Conservation (phyloP, 208 protist genomes). For the Acanthamoeba polyphaga region DNA sequence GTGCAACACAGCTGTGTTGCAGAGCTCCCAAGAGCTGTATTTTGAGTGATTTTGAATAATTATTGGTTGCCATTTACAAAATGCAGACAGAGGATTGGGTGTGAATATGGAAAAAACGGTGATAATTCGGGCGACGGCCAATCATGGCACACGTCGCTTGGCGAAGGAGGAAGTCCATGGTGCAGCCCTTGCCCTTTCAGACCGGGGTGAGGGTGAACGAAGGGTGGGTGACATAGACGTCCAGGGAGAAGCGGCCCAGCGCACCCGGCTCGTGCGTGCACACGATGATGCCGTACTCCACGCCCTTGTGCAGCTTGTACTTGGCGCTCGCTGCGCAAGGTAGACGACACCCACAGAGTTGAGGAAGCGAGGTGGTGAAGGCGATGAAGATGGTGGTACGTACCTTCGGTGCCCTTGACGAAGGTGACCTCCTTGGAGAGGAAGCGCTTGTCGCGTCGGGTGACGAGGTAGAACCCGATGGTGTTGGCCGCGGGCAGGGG, state of each 20-base stretch:
- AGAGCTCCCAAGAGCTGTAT: background rate
- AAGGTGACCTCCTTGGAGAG: conserved; percentile 35
- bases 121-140: background rate
- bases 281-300: conserved; percentile 34
- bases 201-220: conserved; percentile 26
- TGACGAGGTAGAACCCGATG: conserved; percentile 57
- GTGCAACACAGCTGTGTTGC: background rate
- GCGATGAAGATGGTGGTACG: background rate
- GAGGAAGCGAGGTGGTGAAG: background rate
- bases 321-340: background rate
- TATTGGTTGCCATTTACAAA: background rate
- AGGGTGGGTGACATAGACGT: conserved; percentile 30
- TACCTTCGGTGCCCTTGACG: conserved; percentile 68
- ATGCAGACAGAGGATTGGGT: background rate
- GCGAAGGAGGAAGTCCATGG: too few relatives aligned
- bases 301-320: conserved; percentile 27
- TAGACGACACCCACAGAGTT: background rate
- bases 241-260: conserved; percentile 22
- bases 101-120: background rate
- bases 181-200: too few relatives aligned
- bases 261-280: conserved; percentile 57
- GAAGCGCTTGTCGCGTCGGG: background rate
- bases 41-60: background rate
- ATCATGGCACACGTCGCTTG: too few relatives aligned
- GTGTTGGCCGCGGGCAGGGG: conserved; percentile 28